A percentile compares a stretch with the other conserved stretches of the same genome.
These are phyloP conservation scores for Vigna hirtella DNA, from an alignment of 306 rosid genomes.

Conservation along the genomic window DNA sequence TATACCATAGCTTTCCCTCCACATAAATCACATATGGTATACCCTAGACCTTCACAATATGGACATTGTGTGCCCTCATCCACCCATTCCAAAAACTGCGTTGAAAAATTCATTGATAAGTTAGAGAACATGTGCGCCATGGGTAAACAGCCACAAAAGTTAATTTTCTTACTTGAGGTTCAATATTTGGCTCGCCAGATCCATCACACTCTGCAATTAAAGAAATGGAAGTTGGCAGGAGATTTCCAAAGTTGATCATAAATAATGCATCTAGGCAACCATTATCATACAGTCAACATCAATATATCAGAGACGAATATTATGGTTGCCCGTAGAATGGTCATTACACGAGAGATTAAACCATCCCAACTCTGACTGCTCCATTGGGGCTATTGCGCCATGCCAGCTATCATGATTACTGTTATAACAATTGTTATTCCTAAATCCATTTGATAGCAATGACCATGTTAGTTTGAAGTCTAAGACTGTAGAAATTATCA, in stretches of 20 bases:
- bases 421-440: constrained; percentile 14
- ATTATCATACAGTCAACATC: neutral
- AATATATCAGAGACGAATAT: constrained; percentile 10
- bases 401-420: constrained; percentile 6
- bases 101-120: constrained; percentile 35
- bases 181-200: constrained; percentile 85
- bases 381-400: constrained; percentile 1
- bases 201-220: constrained; percentile 88
- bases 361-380: neutral
- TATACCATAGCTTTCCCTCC: constrained; percentile 58
- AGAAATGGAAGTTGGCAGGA: constrained; percentile 44
- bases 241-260: constrained; percentile 37
- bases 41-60: constrained; percentile 87
- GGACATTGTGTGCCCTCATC: constrained; percentile 78
- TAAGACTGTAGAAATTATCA: constrained; percentile 3
- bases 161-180: constrained; percentile 75
- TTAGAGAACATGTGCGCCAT: constrained; percentile 23
- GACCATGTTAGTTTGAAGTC: neutral
- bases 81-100: constrained; percentile 96
- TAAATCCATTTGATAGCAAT: neutral
- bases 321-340: constrained; percentile 20
- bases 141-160: neutral
- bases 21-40: constrained; percentile 69
- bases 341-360: constrained; percentile 10
- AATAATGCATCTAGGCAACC: constrained; percentile 18